phyloP scores from a whole-genome alignment of 2,329 filamentous ascomycete genomes.

The Cladosporium phlei region DNA sequence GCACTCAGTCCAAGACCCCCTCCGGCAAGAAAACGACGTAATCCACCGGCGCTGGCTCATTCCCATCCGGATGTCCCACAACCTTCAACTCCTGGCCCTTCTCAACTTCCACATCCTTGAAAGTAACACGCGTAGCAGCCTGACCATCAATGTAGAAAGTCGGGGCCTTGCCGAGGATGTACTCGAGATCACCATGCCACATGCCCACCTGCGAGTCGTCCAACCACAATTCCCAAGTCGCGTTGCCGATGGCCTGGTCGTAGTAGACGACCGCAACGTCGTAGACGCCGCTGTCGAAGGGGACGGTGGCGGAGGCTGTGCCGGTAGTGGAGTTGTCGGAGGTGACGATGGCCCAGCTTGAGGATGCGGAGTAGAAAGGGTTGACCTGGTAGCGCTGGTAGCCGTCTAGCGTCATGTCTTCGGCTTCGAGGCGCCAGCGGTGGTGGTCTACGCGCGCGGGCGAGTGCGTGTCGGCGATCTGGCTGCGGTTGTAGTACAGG shows the following conservation, averaged over 20 bases:
- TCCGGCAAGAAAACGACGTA: constrained; percentile 59
- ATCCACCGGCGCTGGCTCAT: constrained; percentile 62
- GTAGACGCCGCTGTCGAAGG: constrained; percentile 52
- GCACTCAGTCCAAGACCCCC: constrained; percentile 42
- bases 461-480: constrained; percentile 52
- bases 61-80: constrained; percentile 54
- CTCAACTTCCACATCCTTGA: constrained; percentile 45
- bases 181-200: constrained; percentile 52
- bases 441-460: constrained; percentile 58
- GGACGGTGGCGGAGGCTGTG: constrained; percentile 44
- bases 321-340: constrained; percentile 48
- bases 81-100: constrained; percentile 53
- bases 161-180: constrained; percentile 46
- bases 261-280: constrained; percentile 64
- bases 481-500: constrained; percentile 59
- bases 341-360: constrained; percentile 53
- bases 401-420: constrained; percentile 57
- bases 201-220: constrained; percentile 50
- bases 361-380: constrained; percentile 58
- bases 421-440: constrained; percentile 64
- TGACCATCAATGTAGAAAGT: constrained; percentile 60
- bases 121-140: constrained; percentile 60
- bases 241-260: constrained; percentile 55
- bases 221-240: constrained; percentile 53
- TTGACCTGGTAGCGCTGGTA: constrained; percentile 52